Base-by-base conservation (phyloP, 352 stramenopile genomes). In the Phytophthora cactorum region DNA sequence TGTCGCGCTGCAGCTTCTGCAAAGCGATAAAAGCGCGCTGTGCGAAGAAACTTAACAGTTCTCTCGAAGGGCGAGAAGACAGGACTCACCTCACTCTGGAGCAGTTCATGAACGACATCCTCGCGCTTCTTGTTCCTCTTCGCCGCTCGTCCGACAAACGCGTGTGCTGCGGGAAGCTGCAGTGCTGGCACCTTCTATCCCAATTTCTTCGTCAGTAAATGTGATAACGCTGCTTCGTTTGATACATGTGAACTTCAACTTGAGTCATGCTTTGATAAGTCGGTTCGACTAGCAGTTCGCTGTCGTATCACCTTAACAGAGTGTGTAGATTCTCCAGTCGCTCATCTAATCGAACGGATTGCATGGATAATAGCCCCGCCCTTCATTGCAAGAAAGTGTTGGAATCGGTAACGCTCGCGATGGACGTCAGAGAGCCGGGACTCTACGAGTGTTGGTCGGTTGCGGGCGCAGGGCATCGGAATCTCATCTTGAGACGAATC, bases 341-440 rank as follows among this genome's bases (percentile, higher is more conserved):
- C 62, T 64, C 54, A 64, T 69, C 43, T 45, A 52, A 70, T 66
- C 56, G 52, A 3, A n/a, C 5, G 9, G 55, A 66, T 66, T 70
- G 59, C 47, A n/a, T 29, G 22, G 22, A 22, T 22, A 22, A 22
- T 22, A 22, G 22, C 22, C 22, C 22, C 22, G 22, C 22, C 22
- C 22, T 22, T 22, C 22, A 22, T 22, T 22, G 22, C 22, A 41
- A 59, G 17, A 62, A 46, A 22, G n/a, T 51, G 17, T 29, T 28
- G 36, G 27, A 66, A 52, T 65, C 29, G 10, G 25, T 38, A 34
- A 34, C 25, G 27, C 31, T 31, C n/a, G 4, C 44, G 3, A 8
- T 22, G 22, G 22, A 22, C 32, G 14, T 38, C 31, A 57, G 27
- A 71, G 63, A 71, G 63, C 56, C 63, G 56, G 63, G 17, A 39